A percentile compares a stretch with the other conserved stretches of the same genome.
phyloP scores from a whole-genome alignment of 306 rosid species.

The Medicago arabica region DNA sequence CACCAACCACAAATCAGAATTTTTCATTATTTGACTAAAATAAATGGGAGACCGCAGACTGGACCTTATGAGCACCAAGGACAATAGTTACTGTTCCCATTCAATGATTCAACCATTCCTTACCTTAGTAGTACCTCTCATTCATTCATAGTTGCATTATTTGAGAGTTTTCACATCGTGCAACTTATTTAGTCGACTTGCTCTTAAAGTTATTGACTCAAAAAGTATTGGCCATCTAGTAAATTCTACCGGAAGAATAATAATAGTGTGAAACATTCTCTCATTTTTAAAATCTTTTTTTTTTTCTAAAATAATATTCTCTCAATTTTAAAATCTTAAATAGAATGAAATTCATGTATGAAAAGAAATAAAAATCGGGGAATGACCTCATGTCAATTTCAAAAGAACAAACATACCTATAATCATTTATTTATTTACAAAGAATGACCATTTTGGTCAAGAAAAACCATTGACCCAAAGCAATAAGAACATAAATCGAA shows the following conservation, averaged over 20 bases:
- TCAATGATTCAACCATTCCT: not conserved
- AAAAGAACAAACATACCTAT: not conserved
- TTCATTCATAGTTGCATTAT: not conserved
- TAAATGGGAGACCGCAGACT: not conserved
- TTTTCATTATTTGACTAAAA: not conserved
- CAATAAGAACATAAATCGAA: not conserved
- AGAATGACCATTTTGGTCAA: not conserved
- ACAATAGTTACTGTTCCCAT: not conserved
- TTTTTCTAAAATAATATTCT: too few species aligned
- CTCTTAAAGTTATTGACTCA: not conserved
- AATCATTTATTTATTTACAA: not conserved
- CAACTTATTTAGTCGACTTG: not conserved
- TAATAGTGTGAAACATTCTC: not conserved
- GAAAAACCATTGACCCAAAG: not conserved
- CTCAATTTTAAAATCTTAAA: too few species aligned
- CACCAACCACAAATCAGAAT: not conserved
- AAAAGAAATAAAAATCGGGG: too few species aligned
- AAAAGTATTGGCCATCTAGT: not conserved
- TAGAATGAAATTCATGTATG: not conserved
- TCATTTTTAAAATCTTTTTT: not conserved
- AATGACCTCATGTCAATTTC: not conserved
- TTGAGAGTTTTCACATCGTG: not conserved
- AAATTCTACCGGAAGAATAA: not conserved
- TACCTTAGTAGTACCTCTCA: too few species aligned
- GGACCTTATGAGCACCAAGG: too few species aligned